phyloP scores from a whole-genome alignment of 768 basidiomycete species.

The Tephrocybe sp. region DNA sequence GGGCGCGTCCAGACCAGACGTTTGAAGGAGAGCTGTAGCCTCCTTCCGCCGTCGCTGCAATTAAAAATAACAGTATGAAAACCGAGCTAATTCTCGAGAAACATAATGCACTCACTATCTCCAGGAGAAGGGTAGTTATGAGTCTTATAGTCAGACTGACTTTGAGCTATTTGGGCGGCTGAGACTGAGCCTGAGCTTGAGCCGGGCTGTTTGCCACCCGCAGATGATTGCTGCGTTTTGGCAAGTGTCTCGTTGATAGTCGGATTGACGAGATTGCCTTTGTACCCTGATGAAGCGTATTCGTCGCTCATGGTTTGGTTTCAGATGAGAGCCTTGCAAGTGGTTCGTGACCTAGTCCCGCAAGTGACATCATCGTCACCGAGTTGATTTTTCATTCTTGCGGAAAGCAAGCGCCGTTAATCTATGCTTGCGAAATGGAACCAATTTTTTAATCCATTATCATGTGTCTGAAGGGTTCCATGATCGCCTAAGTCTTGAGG shows the following conservation, averaged over 20 bases:
- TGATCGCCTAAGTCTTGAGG: too few relatives aligned
- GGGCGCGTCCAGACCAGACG: constrained; percentile 24
- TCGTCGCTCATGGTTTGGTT: constrained; percentile 18
- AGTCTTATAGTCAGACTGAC: constrained; percentile 10
- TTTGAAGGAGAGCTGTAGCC: constrained; percentile 22
- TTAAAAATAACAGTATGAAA: not conserved
- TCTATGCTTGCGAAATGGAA: too few relatives aligned
- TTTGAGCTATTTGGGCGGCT: not conserved
- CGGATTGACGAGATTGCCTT: constrained; percentile 15
- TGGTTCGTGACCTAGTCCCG: not conserved
- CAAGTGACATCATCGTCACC: not conserved
- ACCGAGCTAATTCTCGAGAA: not conserved
- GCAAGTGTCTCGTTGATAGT: constrained; percentile 5
- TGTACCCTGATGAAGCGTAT: constrained; percentile 16
- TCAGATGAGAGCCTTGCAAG: not conserved
- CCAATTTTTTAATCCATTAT: too few relatives aligned
- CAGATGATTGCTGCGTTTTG: not conserved
- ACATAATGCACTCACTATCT: constrained; percentile 7
- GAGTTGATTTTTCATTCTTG: too few relatives aligned
- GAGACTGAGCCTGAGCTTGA: not conserved
- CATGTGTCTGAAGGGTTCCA: too few relatives aligned
- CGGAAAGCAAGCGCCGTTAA: too few relatives aligned
- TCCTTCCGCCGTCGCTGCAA: constrained; percentile 22
- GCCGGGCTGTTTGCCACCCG: not conserved
- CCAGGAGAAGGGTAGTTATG: constrained; percentile 14